phyloP scores from a whole-genome alignment of 805 yeast species.

The Wickerhamiella nectarea region DNA sequence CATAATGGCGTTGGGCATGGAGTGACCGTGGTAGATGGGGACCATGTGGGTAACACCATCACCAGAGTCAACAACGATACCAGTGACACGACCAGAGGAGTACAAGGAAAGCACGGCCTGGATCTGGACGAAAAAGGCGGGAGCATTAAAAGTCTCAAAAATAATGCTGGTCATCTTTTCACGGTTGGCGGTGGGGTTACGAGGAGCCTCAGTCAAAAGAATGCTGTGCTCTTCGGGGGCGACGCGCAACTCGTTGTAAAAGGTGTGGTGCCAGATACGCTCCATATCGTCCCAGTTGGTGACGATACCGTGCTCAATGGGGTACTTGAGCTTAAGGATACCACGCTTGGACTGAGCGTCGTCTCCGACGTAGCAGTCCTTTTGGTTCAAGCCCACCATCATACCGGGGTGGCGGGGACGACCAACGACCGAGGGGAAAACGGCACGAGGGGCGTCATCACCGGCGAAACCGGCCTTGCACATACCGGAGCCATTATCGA shows the following conservation, averaged over 20 bases:
- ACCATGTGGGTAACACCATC: conserved; percentile 98
- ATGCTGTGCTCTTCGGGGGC: conserved; percentile 99
- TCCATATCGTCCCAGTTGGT: conserved; percentile 99
- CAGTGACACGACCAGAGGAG: conserved; percentile 99
- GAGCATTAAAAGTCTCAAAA: conserved; percentile 98
- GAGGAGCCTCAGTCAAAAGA: conserved; percentile 97
- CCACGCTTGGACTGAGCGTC: conserved; percentile 99
- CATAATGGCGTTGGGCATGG: conserved; percentile 95
- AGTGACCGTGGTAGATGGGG: conserved; percentile 99
- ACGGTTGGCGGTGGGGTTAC: conserved; percentile 98
- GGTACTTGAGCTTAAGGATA: conserved; percentile 95
- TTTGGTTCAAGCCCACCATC: conserved; percentile 99
- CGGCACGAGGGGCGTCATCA: conserved; percentile 99
- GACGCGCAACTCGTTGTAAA: conserved; percentile 99
- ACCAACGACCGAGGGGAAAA: conserved; percentile 99
- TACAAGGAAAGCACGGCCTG: conserved; percentile 97
- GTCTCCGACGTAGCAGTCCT: conserved; percentile 98
- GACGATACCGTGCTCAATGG: conserved; percentile 99
- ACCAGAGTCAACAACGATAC: conserved; percentile 78
- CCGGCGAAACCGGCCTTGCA: conserved; percentile 99
- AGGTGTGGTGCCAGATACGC: conserved; percentile 99
- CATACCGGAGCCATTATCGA: conserved; percentile 99
- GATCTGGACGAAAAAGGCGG: conserved; percentile 97
- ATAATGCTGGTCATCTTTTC: conserved; percentile 99
- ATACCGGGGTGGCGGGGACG: conserved; percentile 99